Conservation (phyloP, 345 rosid species). For the Theobroma cacao region DNA sequence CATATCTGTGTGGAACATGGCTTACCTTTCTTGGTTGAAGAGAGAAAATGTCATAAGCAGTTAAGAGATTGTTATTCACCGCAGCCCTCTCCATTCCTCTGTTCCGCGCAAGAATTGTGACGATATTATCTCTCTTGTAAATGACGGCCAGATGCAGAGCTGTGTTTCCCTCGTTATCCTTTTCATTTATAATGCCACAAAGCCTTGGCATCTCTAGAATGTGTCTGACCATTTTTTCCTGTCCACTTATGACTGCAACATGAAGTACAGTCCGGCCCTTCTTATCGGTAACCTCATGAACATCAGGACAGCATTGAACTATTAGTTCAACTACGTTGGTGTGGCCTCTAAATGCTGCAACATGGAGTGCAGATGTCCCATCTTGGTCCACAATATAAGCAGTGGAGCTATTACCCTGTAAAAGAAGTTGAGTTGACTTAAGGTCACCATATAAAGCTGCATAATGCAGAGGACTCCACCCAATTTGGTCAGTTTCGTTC, state of each 20-base stretch:
- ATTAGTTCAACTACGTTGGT: constrained; percentile 8
- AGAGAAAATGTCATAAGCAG: constrained; percentile 27
- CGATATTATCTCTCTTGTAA: constrained; percentile 10
- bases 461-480: constrained; percentile 33
- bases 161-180: constrained; percentile 39
- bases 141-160: constrained; percentile 40
- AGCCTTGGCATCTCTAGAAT: constrained; percentile 15
- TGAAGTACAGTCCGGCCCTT: constrained; percentile 27
- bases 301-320: constrained; percentile 12
- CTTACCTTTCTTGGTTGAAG: background rate
- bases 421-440: constrained; percentile 8
- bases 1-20: background rate
- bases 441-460: constrained; percentile 26
- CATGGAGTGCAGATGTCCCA: constrained; percentile 27
- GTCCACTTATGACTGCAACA: constrained; percentile 26
- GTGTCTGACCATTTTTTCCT: constrained; percentile 15
- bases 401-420: background rate
- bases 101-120: constrained; percentile 19
- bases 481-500: constrained; percentile 15
- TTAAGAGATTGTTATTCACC: constrained; percentile 26
- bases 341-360: constrained; percentile 23
- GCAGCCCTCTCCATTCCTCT: constrained; percentile 28
- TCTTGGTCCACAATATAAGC: constrained; percentile 10
- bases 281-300: constrained; percentile 11
- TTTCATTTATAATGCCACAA: constrained; percentile 25